Percentiles rank a stretch among this genome's conserved stretches.
Evolutionary conservation across 192 early-diverging fungal species (phyloP).

Genomic region (Coemansia sp.): DNA sequence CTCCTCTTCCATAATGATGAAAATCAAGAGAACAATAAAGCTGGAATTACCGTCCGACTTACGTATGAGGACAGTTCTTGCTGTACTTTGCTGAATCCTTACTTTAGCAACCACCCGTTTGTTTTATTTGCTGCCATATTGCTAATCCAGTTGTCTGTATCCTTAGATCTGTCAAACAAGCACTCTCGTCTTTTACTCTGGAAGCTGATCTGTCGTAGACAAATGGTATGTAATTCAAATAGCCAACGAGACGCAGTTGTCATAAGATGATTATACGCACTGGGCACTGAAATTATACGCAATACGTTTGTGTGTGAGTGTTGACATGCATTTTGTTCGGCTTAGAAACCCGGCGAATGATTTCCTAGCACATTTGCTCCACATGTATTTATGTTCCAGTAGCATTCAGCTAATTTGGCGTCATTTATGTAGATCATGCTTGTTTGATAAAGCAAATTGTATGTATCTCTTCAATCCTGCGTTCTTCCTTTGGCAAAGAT

Average conservation of each 20-base stretch:
- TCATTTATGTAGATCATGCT: not conserved
- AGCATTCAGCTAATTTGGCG: not conserved
- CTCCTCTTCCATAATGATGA: conserved; percentile 46
- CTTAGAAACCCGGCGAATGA: conserved; percentile 51
- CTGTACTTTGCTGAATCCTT: conserved; percentile 19
- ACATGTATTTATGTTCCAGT: not conserved
- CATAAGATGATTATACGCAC: conserved; percentile 59
- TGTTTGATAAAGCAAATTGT: not conserved
- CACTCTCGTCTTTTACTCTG: too few species aligned
- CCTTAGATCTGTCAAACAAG: too few species aligned
- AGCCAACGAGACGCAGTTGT: conserved; percentile 9
- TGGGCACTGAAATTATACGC: conserved; percentile 62
- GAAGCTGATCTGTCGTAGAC: too few species aligned
- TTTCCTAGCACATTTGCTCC: not conserved
- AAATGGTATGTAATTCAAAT: conserved; percentile 1
- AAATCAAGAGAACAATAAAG: conserved; percentile 61
- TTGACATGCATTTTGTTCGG: conserved; percentile 48
- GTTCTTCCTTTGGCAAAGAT: conserved; percentile 55
- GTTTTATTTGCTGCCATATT: conserved; percentile 1
- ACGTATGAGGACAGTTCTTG: conserved; percentile 64
- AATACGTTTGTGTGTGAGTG: conserved; percentile 16
- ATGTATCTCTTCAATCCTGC: not conserved
- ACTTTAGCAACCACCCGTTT: not conserved
- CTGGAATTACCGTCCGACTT: conserved; percentile 77
- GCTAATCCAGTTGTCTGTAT: conserved; percentile 6